Conservation (phyloP, 441 rosid species). For the Hura crepitans region DNA sequence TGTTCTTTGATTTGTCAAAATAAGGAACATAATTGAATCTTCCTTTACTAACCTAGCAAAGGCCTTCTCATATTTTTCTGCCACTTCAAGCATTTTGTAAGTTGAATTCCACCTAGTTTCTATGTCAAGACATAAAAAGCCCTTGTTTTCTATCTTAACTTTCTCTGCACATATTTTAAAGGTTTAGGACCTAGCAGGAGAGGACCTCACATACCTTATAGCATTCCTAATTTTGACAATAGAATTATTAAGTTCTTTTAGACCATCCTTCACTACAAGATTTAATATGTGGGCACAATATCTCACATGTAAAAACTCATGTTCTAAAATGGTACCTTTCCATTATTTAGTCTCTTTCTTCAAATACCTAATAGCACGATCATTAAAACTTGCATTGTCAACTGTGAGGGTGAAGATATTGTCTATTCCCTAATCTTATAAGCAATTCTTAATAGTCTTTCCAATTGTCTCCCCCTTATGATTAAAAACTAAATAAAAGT, state of each 20-base stretch:
- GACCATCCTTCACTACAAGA: not conserved
- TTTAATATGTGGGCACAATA: not conserved
- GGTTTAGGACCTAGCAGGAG: not conserved
- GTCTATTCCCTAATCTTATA: too few species aligned
- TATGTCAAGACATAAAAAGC: too few species aligned
- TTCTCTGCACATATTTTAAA: not conserved
- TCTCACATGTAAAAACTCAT: not conserved
- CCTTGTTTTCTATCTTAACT: not conserved
- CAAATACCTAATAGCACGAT: too few species aligned
- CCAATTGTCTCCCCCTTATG: not conserved
- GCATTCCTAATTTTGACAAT: too few species aligned
- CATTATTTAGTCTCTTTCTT: too few species aligned
- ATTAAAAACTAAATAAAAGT: not conserved
- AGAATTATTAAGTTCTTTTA: not conserved
- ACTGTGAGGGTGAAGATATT: not conserved
- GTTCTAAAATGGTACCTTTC: too few species aligned
- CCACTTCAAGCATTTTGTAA: slow-evolving; percentile 7
- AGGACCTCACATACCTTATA: too few species aligned
- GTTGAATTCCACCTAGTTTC: too few species aligned
- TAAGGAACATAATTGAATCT: not conserved
- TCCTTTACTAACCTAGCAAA: not conserved
- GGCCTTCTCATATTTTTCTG: slow-evolving; percentile 3
- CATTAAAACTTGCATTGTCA: not conserved
- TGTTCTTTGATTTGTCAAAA: not conserved
- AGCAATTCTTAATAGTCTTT: not conserved